Evolutionary conservation across 108 stramenopile genomes (phyloP), one percentile per base, ranked within the genome.

Genomic region (Pseudonitzschia pungens): DNA sequence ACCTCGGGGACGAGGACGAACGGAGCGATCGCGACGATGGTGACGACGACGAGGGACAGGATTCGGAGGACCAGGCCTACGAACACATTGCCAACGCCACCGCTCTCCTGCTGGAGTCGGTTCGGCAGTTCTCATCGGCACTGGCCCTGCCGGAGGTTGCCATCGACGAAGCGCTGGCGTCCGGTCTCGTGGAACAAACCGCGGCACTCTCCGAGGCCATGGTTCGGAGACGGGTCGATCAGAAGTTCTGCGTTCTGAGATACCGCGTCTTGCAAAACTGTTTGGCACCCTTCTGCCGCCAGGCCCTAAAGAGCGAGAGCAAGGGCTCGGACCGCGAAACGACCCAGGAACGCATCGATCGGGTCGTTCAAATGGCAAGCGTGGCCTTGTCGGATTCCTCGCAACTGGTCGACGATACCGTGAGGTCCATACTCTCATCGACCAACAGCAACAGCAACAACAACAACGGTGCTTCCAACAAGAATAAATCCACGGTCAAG

Each of bases 331-430:
- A 68, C 68, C 29, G 72, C 21, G 69, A 74, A 79, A 54, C 62
- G 26, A 62, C 68, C 48, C 59, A 66, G 45, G 72, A 63, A 32
- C 72, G 76, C 3, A 74, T 89, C 27, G 60, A 75, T 9, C 73
- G 86, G 55, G 71, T 81, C 26, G 86, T 88, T 16, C 89, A 92
- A 62, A 69, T 88, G 56, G 87, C 87, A 10, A 89, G 82, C 68
- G 83, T 87, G 6, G 84, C 90, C 15, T 54, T 94, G 32, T 88
- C 89, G 18, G 93, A 94, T 80, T 88, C 84, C 16, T 68, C 91
- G 52, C 93, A 94, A 68, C 76, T 91, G 69, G 83, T 91, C 21
- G 93, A 94, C 76, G 93, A 94, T 69, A 86, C 89, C 5, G 86
- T 92, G 21, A 73, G 90, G 40, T 84, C 87, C 32, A 84, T 87